These are phyloP conservation scores for Evansstolkia leycettana DNA, from an alignment of 495 filamentous ascomycete species.

Conservation along the genomic window DNA sequence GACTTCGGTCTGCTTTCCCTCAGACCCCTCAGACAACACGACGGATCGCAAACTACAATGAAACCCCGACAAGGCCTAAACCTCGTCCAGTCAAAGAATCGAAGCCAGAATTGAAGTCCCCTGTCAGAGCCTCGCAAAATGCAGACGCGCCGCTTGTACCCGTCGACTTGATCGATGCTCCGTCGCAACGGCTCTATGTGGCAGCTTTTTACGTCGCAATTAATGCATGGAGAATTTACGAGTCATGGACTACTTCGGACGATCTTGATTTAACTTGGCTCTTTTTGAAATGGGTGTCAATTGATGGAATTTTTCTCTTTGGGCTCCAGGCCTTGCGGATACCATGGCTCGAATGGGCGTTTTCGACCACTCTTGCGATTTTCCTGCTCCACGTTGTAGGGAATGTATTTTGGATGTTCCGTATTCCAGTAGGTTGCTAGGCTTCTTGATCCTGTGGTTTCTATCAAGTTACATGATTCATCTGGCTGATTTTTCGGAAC, in stretches of 20 bases:
- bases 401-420: constrained; percentile 84
- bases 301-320: constrained; percentile 78
- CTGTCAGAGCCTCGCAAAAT: constrained; percentile 14
- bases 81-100: constrained; percentile 13
- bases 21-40: constrained; percentile 43
- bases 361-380: constrained; percentile 49
- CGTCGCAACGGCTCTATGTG: constrained; percentile 78
- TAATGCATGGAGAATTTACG: constrained; percentile 70
- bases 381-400: constrained; percentile 57
- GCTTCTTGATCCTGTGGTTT: too few species aligned
- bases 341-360: constrained; percentile 88
- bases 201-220: constrained; percentile 61
- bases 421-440: constrained; percentile 51
- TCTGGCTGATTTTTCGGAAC: constrained; percentile 11
- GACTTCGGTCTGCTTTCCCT: constrained; percentile 59
- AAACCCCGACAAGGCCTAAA: constrained; percentile 18
- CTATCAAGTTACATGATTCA: not conserved
- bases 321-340: constrained; percentile 73
- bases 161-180: constrained; percentile 63
- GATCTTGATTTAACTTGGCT: constrained; percentile 71
- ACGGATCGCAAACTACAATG: constrained; percentile 18
- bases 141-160: constrained; percentile 55
- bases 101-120: constrained; percentile 14
- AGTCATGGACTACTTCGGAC: constrained; percentile 66
- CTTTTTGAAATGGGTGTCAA: constrained; percentile 81